Evolutionary conservation across 2,329 filamentous ascomycete species (phyloP).

Genomic region (Penicillium sp.): DNA sequence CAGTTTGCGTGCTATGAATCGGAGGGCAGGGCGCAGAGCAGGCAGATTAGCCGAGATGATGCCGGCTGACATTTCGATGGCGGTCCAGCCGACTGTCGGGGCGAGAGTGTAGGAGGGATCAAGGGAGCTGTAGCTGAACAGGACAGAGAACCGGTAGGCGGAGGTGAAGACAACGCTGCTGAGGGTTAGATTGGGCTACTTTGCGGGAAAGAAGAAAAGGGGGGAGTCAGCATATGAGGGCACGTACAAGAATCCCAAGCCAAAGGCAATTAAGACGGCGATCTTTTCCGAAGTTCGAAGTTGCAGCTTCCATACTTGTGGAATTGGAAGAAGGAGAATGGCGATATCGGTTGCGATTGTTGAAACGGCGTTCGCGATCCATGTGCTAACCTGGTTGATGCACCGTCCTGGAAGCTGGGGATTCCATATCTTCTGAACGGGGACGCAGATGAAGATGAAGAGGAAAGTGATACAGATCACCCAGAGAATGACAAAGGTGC

Average conservation of each 20-base stretch:
- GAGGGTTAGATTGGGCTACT: background rate
- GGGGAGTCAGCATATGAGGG: background rate
- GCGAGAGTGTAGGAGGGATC: slow-evolving; percentile 29
- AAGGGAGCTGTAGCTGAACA: slow-evolving; percentile 22
- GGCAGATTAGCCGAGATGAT: slow-evolving; percentile 30
- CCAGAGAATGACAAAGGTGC: slow-evolving; percentile 25
- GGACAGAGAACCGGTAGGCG: slow-evolving; percentile 27
- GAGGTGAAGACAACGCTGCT: slow-evolving; percentile 28
- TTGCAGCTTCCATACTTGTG: slow-evolving; percentile 30
- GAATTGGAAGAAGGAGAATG: slow-evolving; percentile 26
- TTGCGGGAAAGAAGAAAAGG: no score
- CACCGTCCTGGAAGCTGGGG: slow-evolving; percentile 25
- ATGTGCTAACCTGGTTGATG: slow-evolving; percentile 29
- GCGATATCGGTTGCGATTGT: slow-evolving; percentile 26
- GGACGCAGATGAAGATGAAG: slow-evolving; percentile 31
- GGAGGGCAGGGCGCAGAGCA: slow-evolving; percentile 26
- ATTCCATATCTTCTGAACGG: slow-evolving; percentile 30
- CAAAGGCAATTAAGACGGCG: slow-evolving; percentile 22
- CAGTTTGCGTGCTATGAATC: slow-evolving; percentile 16
- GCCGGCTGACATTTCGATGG: slow-evolving; percentile 30
- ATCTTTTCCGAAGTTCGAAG: slow-evolving; percentile 21
- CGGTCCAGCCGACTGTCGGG: slow-evolving; percentile 29
- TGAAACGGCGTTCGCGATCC: slow-evolving; percentile 25
- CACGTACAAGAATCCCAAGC: slow-evolving; percentile 25
- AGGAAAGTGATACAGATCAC: slow-evolving; percentile 29